phyloP scores from a whole-genome alignment of 192 early-diverging fungal genomes.

The Backusella mclennaniae region DNA sequence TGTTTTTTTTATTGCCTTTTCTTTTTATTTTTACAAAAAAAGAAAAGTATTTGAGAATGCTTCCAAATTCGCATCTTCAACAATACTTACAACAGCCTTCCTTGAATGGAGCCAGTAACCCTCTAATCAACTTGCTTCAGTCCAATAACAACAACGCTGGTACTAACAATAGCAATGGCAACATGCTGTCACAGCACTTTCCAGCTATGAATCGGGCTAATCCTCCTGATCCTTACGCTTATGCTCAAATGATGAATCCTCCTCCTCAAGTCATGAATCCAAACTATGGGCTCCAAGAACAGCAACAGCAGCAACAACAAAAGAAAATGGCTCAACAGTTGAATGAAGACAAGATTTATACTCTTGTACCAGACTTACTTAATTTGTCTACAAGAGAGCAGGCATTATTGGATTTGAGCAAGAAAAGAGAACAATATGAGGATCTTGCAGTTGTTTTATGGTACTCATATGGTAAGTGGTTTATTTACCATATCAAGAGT shows the following conservation, averaged over 20 bases:
- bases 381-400: conserved; percentile 77
- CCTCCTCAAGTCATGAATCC: conserved; percentile 4
- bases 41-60: conserved; percentile 5
- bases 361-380: conserved; percentile 84
- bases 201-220: conserved; percentile 19
- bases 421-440: conserved; percentile 92
- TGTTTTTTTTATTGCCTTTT: not conserved
- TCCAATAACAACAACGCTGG: conserved; percentile 10
- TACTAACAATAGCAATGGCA: not conserved
- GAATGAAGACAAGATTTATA: conserved; percentile 87
- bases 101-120: conserved; percentile 13
- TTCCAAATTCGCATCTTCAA: conserved; percentile 43
- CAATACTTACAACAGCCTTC: conserved; percentile 43
- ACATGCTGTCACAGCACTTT: conserved; percentile 30
- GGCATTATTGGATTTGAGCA: conserved; percentile 89
- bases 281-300: conserved; percentile 24
- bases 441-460: conserved; percentile 94
- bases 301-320: conserved; percentile 28
- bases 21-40: not conserved
- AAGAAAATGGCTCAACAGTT: conserved; percentile 37
- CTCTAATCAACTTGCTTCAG: conserved; percentile 20
- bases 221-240: conserved; percentile 6
- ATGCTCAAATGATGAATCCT: conserved; percentile 18
- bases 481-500: not conserved
- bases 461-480: conserved; percentile 84